These are phyloP conservation scores for Hysterium pulicare DNA, from an alignment of 2,329 filamentous ascomycete species.

Conservation along the genomic window DNA sequence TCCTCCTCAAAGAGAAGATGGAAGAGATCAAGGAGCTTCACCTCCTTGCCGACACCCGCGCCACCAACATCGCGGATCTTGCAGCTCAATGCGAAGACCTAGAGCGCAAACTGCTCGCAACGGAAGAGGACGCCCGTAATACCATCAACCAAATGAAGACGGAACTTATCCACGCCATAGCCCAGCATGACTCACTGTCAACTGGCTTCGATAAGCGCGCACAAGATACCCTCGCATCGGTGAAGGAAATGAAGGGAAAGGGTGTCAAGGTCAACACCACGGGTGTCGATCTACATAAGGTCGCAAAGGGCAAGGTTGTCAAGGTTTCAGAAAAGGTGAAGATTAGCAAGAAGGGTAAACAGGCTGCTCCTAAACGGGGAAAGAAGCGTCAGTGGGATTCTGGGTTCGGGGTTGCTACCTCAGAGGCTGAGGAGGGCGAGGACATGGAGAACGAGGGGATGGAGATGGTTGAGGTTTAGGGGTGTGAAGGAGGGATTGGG, in stretches of 20 bases:
- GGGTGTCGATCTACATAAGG: slow-evolving; percentile 22
- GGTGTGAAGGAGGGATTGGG: no score
- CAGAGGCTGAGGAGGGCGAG: slow-evolving; percentile 23
- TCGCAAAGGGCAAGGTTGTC: slow-evolving; percentile 25
- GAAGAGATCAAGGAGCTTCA: slow-evolving; percentile 33
- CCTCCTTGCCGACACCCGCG: slow-evolving; percentile 30
- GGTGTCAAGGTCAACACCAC: slow-evolving; percentile 28
- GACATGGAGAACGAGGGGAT: slow-evolving; percentile 17
- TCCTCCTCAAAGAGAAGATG: slow-evolving; percentile 22
- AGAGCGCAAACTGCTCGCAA: slow-evolving; percentile 27
- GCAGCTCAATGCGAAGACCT: slow-evolving; percentile 28
- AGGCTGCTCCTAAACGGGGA: no score
- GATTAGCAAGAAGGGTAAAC: slow-evolving; percentile 30
- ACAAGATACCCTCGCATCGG: slow-evolving; percentile 23
- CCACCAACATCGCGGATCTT: slow-evolving; percentile 29
- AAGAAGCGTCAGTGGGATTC: slow-evolving; percentile 20
- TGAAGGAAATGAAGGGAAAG: slow-evolving; percentile 32
- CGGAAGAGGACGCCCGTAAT: slow-evolving; percentile 24
- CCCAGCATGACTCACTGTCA: slow-evolving; percentile 28
- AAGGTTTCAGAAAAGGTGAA: slow-evolving; percentile 32
- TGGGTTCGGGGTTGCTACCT: slow-evolving; percentile 36
- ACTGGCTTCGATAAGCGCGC: slow-evolving; percentile 26
- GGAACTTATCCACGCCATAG: slow-evolving; percentile 24
- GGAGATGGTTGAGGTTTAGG: not conserved
- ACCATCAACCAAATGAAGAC: slow-evolving; percentile 31